Base-by-base conservation (phyloP, 441 rosid genomes). In the Eutrema salsugineum region DNA sequence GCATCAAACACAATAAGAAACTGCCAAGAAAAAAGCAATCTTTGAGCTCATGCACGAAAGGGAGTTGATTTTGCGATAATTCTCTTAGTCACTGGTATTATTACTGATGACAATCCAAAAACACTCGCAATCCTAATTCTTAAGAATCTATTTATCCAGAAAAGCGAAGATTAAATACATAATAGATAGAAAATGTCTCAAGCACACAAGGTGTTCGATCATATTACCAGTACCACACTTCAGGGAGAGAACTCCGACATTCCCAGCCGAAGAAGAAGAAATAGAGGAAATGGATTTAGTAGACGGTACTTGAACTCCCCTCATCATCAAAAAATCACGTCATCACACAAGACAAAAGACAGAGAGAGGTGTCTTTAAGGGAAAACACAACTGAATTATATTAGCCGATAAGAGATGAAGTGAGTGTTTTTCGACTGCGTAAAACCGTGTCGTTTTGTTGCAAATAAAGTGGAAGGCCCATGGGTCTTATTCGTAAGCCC, bases 131-230 rank as follows among this genome's bases (percentile, higher is more conserved):
- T 44, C 40, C 19, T 63, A 9, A 8, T 20, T 33, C 33, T 2
- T 8, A 38, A 19, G 27, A 60, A 14, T 16, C 24, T 2, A 27
- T 12, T 47, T 15, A 60, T 1, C 32, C 11, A 49, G 28, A 24
- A 24, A 64, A 48, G 44, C 28, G 38, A 48, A 65, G 64, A 63
- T 1, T 14, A 8, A 22, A 8, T 3, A 32, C 40, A 14, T 19
- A 11, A 6, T 30, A 30, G 6, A 30, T 6, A 3, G 12, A 2
- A 9, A 9, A 35, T 14, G n/a, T 44, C 39, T 5, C 1, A 56
- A 59, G 73, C 73, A 12, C 73, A 47, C 64, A 68, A 43, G 74
- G 59, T 75, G 74, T 75, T 75, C 74, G 64, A 75, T 75, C 64
- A 44, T 4, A 75, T 75, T 68, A 75, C 78, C 73, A 61, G 73